Conservation (phyloP, 768 basidiomycete species). For the Psilocybe sp. region DNA sequence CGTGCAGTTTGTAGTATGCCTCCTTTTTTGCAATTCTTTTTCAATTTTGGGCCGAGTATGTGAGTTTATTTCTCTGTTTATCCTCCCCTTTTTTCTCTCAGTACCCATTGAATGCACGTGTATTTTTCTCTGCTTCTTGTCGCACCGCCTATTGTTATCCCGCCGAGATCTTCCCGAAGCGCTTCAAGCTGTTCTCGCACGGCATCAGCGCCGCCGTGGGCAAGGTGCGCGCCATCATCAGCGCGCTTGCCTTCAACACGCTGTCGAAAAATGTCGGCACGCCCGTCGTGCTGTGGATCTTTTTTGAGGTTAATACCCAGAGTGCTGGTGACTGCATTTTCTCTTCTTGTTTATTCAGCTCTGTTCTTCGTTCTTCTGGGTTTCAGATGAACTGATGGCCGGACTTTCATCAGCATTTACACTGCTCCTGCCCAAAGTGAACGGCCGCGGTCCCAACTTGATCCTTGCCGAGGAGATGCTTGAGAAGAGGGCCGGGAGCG, state of each 20-base stretch:
- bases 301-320: constrained; percentile 59
- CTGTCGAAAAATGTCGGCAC: constrained; percentile 60
- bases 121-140: background rate
- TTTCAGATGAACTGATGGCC: no score
- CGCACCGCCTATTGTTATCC: constrained; percentile 52
- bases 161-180: constrained; percentile 78
- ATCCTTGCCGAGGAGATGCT: constrained; percentile 33
- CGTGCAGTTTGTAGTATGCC: constrained; percentile 65
- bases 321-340: constrained; percentile 37
- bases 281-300: constrained; percentile 69
- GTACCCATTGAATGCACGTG: background rate
- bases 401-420: constrained; percentile 21
- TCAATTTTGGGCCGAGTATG: constrained; percentile 74
- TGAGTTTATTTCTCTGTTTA: constrained; percentile 32
- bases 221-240: constrained; percentile 76
- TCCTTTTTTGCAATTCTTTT: constrained; percentile 75
- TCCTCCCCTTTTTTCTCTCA: background rate
- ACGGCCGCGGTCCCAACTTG: constrained; percentile 35
- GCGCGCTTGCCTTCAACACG: constrained; percentile 69
- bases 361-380: no score
- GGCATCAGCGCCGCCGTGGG: constrained; percentile 68
- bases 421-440: constrained; percentile 37
- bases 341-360: background rate
- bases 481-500: background rate
- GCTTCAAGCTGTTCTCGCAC: constrained; percentile 38